Conservation (phyloP, 179 eudicot genomes). For the Kewa caespitosa region DNA sequence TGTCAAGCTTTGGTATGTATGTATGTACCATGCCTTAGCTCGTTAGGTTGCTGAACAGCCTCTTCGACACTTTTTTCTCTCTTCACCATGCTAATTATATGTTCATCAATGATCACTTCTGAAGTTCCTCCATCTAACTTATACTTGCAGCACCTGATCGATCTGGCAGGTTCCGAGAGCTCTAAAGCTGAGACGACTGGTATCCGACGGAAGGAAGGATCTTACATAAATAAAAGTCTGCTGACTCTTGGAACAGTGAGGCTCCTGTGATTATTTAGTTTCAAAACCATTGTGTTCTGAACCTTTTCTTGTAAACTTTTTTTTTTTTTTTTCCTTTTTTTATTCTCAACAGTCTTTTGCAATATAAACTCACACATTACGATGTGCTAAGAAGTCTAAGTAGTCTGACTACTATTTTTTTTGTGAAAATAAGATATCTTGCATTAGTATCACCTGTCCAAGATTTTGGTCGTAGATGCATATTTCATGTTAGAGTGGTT, state of each 20-base stretch:
- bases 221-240: constrained; percentile 93
- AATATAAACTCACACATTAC: neutral
- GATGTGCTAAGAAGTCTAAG: neutral
- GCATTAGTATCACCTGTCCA: neutral
- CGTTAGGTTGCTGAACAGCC: neutral
- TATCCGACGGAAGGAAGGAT: constrained; percentile 89
- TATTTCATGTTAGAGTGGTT: neutral
- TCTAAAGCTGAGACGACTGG: constrained; percentile 95
- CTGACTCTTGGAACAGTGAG: constrained; percentile 99
- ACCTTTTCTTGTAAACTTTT: too few relatives aligned
- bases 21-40: neutral
- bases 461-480: neutral
- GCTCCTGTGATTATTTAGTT: constrained; percentile 24
- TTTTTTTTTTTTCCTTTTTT: too few relatives aligned
- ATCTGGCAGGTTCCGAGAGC: constrained; percentile 99
- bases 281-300: neutral
- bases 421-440: neutral
- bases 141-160: constrained; percentile 95
- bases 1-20: constrained; percentile 12
- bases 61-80: neutral
- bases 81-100: constrained; percentile 13
- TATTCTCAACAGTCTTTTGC: neutral
- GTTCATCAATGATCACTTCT: constrained; percentile 22
- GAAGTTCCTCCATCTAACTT: constrained; percentile 38
- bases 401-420: neutral